phyloP scores from a whole-genome alignment of 176 grass and related monocot species.

The Guadua angustifolia region DNA sequence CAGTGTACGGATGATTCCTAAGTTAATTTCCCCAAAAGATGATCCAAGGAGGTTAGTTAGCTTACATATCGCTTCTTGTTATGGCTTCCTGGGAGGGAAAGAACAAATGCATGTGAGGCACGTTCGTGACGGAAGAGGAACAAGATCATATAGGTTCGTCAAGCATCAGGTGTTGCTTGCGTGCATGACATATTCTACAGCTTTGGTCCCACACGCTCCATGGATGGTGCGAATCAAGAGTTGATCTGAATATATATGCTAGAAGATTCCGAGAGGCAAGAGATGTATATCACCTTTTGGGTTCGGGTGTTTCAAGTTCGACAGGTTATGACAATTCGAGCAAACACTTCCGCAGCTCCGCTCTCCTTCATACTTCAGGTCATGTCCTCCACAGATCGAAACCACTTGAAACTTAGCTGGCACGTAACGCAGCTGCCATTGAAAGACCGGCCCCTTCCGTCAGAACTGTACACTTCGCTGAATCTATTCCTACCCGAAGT shows the following conservation, averaged over 20 bases:
- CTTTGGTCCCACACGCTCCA: background rate
- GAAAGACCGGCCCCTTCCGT: no score
- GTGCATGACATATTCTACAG: background rate
- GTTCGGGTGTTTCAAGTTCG: no score
- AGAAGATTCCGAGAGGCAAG: no score
- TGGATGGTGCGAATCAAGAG: background rate
- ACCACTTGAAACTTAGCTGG: no score
- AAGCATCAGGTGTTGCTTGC: background rate
- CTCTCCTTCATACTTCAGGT: no score
- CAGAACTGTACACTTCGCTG: no score
- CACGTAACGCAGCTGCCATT: no score
- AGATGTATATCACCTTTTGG: no score
- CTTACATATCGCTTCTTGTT: background rate
- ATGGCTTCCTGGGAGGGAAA: background rate
- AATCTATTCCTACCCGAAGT: no score
- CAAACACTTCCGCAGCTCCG: no score
- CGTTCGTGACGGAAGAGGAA: background rate
- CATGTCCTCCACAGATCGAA: no score
- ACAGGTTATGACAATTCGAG: no score
- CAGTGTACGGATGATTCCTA: background rate
- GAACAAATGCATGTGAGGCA: constrained; percentile 1
- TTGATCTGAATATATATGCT: background rate
- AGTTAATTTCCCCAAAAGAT: background rate
- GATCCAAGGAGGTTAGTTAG: background rate
- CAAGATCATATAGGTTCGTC: background rate